Percentiles rank a stretch among this genome's conserved stretches.
Conservation (phyloP, 2,329 filamentous ascomycete genomes). For the Apiospora koreana region DNA sequence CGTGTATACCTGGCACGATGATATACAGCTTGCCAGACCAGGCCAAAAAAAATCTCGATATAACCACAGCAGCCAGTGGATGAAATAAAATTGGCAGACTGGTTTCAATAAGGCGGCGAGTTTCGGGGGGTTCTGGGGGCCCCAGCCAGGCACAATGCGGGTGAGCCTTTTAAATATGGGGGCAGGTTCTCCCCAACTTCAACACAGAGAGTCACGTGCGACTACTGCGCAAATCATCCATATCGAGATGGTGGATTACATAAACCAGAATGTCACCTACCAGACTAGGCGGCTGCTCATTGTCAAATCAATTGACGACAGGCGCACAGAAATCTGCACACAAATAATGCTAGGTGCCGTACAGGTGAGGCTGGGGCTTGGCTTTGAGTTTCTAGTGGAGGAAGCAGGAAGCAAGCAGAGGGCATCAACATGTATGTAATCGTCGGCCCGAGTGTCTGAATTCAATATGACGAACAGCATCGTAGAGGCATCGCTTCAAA, state of each 20-base stretch:
- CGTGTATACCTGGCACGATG: neutral
- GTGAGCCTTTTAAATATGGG: slow-evolving; percentile 5
- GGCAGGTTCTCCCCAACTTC: neutral
- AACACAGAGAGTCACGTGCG: neutral
- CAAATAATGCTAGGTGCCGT: neutral
- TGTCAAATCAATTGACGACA: neutral
- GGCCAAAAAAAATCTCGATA: neutral
- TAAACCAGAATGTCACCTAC: neutral
- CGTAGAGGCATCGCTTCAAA: neutral
- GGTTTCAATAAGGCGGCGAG: neutral
- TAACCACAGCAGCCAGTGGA: neutral
- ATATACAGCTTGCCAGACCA: neutral
- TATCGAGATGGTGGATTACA: neutral
- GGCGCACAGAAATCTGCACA: slow-evolving; percentile 5
- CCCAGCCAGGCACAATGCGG: slow-evolving; percentile 4
- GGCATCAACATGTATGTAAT: neutral
- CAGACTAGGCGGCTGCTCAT: neutral
- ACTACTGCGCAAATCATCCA: neutral
- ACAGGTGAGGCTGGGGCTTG: slow-evolving; percentile 3
- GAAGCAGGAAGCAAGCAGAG: neutral
- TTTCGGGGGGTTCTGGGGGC: neutral
- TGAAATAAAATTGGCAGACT: neutral
- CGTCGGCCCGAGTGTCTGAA: slow-evolving; percentile 1
- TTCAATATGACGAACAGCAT: neutral
- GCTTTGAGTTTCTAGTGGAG: slow-evolving; percentile 4